Evolutionary conservation across 2,329 filamentous ascomycete species (phyloP).

Genomic region (Penicillium capsulatum): DNA sequence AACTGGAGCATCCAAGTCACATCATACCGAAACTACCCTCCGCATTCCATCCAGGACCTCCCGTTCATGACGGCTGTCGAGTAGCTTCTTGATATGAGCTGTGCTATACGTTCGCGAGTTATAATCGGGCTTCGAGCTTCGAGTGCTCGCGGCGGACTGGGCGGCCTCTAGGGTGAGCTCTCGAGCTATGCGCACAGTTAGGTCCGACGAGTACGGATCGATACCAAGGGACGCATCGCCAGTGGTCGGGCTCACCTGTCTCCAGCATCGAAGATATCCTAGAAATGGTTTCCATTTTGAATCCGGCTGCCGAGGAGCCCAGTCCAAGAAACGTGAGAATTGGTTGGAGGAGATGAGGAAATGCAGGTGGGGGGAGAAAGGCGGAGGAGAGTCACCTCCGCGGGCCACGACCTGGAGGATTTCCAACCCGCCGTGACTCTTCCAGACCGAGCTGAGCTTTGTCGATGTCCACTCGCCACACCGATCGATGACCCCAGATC

Average conservation of each 20-base stretch:
- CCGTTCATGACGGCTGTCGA: constrained; percentile 89
- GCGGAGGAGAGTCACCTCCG: constrained; percentile 21
- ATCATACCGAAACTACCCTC: constrained; percentile 73
- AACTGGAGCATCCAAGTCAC: constrained; percentile 1
- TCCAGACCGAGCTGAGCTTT: not conserved
- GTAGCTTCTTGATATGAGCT: constrained; percentile 86
- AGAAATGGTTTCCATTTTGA: constrained; percentile 87
- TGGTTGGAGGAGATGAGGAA: constrained; percentile 8
- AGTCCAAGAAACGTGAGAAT: constrained; percentile 14
- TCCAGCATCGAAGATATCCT: constrained; percentile 91
- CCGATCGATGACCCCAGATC: constrained; percentile 1
- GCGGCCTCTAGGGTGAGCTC: constrained; percentile 97
- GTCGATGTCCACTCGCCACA: not conserved
- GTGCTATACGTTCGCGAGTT: constrained; percentile 65
- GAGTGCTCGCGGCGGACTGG: constrained; percentile 67
- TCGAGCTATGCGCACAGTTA: constrained; percentile 60
- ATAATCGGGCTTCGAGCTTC: constrained; percentile 51
- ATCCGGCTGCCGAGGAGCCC: constrained; percentile 18
- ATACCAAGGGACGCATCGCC: constrained; percentile 3
- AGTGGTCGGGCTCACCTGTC: constrained; percentile 61
- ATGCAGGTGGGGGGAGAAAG: constrained; percentile 18
- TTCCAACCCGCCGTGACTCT: too few species aligned
- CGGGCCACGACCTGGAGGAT: constrained; percentile 2
- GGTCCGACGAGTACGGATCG: constrained; percentile 17
- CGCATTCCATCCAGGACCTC: constrained; percentile 90